Percentiles rank a stretch among this genome's conserved stretches.
These are phyloP conservation scores for Oryza glumipatula DNA, from an alignment of 176 grass and related monocot species.

Conservation along the genomic window DNA sequence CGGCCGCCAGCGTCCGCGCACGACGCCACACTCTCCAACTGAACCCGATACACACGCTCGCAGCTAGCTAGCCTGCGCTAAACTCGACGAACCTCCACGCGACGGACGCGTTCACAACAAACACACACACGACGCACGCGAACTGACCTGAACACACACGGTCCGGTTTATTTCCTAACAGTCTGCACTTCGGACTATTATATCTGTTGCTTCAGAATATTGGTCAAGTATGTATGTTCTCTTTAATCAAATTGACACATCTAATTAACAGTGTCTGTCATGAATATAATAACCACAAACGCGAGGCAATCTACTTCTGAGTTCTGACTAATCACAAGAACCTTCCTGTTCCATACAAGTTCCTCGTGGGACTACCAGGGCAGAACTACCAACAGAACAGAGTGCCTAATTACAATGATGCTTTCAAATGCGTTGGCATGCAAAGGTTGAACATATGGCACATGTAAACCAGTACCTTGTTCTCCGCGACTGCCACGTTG, in stretches of 20 bases:
- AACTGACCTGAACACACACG: no score
- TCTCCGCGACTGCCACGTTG: conserved; percentile 70
- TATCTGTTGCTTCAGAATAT: not conserved
- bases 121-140: no score
- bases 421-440: not conserved
- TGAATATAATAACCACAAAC: not conserved
- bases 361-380: not conserved
- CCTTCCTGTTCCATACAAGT: not conserved
- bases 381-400: not conserved
- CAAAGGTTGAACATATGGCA: not conserved
- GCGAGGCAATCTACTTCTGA: not conserved
- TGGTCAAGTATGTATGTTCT: not conserved
- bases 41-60: no score
- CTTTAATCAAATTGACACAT: not conserved
- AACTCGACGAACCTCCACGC: no score
- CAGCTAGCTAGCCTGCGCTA: no score
- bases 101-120: no score
- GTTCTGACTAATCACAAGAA: not conserved
- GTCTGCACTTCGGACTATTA: not conserved
- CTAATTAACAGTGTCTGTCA: not conserved
- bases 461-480: conserved; percentile 65
- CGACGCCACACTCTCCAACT: no score
- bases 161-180: no score
- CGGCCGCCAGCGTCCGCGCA: no score
- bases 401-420: not conserved